Conservation (phyloP, 2,329 filamentous ascomycete species). For the Colletotrichum abscissum region DNA sequence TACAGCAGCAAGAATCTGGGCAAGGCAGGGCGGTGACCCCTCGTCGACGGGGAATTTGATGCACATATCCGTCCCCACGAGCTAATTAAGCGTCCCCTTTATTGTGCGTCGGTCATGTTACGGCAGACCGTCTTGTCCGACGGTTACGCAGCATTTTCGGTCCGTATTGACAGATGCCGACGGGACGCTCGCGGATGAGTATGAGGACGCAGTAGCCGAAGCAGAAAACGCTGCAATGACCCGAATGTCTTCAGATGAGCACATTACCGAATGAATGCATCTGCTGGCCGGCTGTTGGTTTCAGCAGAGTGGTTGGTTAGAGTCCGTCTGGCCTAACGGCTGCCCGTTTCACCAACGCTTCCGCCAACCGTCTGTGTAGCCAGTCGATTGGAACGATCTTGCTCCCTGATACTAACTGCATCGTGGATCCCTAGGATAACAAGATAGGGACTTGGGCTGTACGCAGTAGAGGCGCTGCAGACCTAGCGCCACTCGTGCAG, state of each 20-base stretch:
- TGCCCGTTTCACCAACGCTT: neutral
- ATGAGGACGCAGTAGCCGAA: neutral
- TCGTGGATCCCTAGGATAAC: neutral
- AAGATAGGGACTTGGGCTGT: neutral
- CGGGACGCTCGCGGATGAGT: neutral
- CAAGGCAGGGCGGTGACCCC: slow-evolving; percentile 25
- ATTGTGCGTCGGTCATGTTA: slow-evolving; percentile 23
- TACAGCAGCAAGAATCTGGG: slow-evolving; percentile 10
- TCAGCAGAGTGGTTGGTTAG: neutral
- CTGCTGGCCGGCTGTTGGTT: neutral
- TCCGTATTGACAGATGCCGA: neutral
- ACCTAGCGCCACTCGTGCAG: slow-evolving; percentile 22
- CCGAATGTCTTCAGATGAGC: neutral
- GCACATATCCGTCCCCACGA: slow-evolving; percentile 35
- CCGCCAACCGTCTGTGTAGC: neutral
- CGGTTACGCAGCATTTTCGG: neutral
- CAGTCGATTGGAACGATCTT: neutral
- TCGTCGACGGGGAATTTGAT: slow-evolving; percentile 33
- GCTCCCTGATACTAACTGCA: neutral
- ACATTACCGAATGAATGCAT: neutral
- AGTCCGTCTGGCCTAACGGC: neutral
- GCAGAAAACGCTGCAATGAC: no score
- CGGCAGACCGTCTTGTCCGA: slow-evolving; percentile 23
- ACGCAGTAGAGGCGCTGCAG: slow-evolving; percentile 11
- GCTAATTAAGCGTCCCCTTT: slow-evolving; percentile 34